phyloP scores from a whole-genome alignment of 148 eudicot genomes.

The Tetragonia tetragonoides region DNA sequence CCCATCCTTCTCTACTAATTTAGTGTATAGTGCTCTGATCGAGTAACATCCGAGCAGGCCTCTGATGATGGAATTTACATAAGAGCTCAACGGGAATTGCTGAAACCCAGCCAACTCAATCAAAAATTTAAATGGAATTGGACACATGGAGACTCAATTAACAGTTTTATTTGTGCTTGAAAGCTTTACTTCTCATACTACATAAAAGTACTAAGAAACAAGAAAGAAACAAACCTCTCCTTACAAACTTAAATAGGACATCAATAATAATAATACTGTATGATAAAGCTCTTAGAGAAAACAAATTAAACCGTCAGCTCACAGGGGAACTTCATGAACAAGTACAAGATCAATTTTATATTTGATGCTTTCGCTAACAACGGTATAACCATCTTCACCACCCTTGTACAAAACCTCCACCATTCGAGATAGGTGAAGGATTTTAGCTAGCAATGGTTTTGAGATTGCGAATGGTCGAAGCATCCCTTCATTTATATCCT shows the following conservation, averaged over 20 bases:
- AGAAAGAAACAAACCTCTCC: too few species aligned
- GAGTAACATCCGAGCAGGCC: slow-evolving; percentile 62
- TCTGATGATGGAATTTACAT: slow-evolving; percentile 70
- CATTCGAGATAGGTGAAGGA: slow-evolving; percentile 13
- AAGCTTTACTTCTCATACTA: too few species aligned
- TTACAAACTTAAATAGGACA: too few species aligned
- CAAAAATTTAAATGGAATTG: too few species aligned
- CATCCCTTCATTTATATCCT: slow-evolving; percentile 22
- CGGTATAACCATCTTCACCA: slow-evolving; percentile 18
- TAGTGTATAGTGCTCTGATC: slow-evolving; percentile 67
- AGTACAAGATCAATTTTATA: slow-evolving; percentile 5
- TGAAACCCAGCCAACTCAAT: slow-evolving; percentile 91
- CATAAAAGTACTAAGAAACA: too few species aligned
- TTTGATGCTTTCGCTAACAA: neutral
- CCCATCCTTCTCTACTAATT: slow-evolving; percentile 79
- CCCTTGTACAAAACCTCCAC: slow-evolving; percentile 18
- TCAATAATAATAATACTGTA: too few species aligned
- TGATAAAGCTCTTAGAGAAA: too few species aligned
- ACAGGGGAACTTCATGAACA: slow-evolving; percentile 7
- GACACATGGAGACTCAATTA: too few species aligned
- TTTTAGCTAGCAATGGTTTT: slow-evolving; percentile 6
- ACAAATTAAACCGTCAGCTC: too few species aligned
- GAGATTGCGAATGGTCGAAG: slow-evolving; percentile 11
- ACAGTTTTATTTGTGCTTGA: too few species aligned
- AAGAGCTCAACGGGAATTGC: slow-evolving; percentile 67